Base-by-base conservation (phyloP, 345 rosid genomes). In the Odontarrhena argentea region DNA sequence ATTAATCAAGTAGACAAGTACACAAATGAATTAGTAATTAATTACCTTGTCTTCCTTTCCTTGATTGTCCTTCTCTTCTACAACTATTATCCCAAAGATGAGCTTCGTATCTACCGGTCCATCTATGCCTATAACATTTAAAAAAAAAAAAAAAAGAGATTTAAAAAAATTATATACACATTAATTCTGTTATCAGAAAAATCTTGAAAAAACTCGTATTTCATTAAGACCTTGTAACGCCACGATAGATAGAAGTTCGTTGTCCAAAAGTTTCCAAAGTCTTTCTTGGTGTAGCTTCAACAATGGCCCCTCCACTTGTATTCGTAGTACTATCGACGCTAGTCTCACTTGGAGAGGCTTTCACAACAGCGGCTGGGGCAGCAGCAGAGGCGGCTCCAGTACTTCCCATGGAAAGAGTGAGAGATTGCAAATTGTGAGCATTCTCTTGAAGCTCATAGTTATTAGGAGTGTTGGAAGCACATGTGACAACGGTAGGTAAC, bases 41-140 rank as follows among this genome's bases (percentile, higher is more conserved):
- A 0, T 63, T 69, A 91, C 99, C 99, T 84, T 94, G 99, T 68
- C 99, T 79, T 76, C 99, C 99, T 83, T 94, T 94, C 70, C 99
- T 87, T 37, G 99, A 94, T 66, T 94, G 99, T 3, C 99, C 99
- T 84, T 91, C 99, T 78, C 99, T 86, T 60, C 99, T 83, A 67
- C 99, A 94, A 68, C 99, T 94, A 76, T 91, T 94, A 63, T 94
- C 99, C 99, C 99, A 94, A 32, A 94, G 90, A 83, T 94, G 99
- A 63, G 99, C 98, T 83, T 94, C 99, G 60, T 94, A 94, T 76
- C 99, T 75, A 71, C 99, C 99, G 0, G 99, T 94, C 99, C 99
- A 94, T 67, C 99, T 75, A 85, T 94, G 99, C 79, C 99, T 94
- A 54, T 57, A 69, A 47, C 52, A 64, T 36, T 55, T 54, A 54